phyloP scores from a whole-genome alignment of 2,329 filamentous ascomycete genomes.

The Apiospora kogelbergensis region DNA sequence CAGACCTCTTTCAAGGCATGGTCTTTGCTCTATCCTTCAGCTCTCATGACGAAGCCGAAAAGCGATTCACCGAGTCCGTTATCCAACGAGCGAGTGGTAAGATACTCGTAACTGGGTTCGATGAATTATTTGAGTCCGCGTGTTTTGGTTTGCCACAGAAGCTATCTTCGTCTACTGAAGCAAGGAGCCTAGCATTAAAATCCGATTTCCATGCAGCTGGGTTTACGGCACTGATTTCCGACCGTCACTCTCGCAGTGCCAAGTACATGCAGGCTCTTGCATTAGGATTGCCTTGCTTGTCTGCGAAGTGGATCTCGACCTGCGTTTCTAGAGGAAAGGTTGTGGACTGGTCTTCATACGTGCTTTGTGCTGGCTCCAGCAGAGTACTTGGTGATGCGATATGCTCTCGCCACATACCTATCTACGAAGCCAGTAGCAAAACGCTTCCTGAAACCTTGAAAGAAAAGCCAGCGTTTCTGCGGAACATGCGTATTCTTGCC shows the following conservation, averaged over 20 bases:
- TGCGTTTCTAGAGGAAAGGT: too few relatives aligned
- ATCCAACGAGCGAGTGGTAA: too few relatives aligned
- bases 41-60: constrained; percentile 20
- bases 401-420: constrained; percentile 67
- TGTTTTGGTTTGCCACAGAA: constrained; percentile 28
- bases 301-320: too few relatives aligned
- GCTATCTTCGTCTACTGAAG: constrained; percentile 22
- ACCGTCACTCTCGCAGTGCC: too few relatives aligned
- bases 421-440: constrained; percentile 59
- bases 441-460: constrained; percentile 58
- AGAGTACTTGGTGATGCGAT: too few relatives aligned
- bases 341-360: too few relatives aligned
- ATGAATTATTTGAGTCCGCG: constrained; percentile 68
- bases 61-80: constrained; percentile 47
- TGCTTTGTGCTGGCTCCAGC: too few relatives aligned
- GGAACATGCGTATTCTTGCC: constrained; percentile 64
- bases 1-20: constrained; percentile 75
- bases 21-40: constrained; percentile 81
- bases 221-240: too few relatives aligned
- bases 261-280: too few relatives aligned
- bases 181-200: constrained; percentile 41
- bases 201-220: too few relatives aligned
- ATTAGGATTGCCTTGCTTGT: too few relatives aligned
- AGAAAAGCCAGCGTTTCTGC: constrained; percentile 60
- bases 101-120: constrained; percentile 74